A percentile compares a stretch with the other conserved stretches of the same genome.
These are phyloP conservation scores for Colletotrichum camelliae DNA, from an alignment of 2,329 filamentous ascomycete species.

Conservation along the genomic window DNA sequence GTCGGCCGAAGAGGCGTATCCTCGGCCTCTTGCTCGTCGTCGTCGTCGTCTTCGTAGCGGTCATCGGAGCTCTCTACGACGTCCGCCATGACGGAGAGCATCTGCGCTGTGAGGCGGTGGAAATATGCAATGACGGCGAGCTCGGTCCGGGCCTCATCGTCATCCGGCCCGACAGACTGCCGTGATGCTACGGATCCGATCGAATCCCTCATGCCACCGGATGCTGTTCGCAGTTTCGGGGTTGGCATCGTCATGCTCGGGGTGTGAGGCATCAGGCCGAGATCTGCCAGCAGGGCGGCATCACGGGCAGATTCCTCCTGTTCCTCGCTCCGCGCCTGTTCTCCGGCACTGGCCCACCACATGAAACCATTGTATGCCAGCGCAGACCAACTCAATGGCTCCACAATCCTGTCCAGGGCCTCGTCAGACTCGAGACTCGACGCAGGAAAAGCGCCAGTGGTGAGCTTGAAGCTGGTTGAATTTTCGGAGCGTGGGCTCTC, in stretches of 20 bases:
- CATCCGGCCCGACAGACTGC: conserved; percentile 24
- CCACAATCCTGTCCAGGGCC: conserved; percentile 60
- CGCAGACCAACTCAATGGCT: conserved; percentile 72
- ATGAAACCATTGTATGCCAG: conserved; percentile 84
- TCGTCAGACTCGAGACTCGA: conserved; percentile 46
- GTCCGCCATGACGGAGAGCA: conserved; percentile 67
- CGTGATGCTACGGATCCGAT: conserved; percentile 45
- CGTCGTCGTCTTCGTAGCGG: conserved; percentile 44
- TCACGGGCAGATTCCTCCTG: conserved; percentile 63
- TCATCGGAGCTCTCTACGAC: conserved; percentile 58
- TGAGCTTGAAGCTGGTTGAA: conserved; percentile 23
- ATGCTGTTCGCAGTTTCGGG: conserved; percentile 27
- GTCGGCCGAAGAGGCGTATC: conserved; percentile 29
- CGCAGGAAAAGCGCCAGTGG: conserved; percentile 14
- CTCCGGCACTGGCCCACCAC: conserved; percentile 89
- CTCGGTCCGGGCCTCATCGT: conserved; percentile 59
- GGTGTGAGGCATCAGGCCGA: conserved; percentile 29
- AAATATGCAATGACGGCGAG: conserved; percentile 82
- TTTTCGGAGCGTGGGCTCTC: conserved; percentile 32
- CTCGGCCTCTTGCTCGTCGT: conserved; percentile 32
- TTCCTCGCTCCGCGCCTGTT: conserved; percentile 67
- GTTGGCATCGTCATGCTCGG: conserved; percentile 32
- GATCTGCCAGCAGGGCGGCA: conserved; percentile 59
- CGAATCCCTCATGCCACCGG: conserved; percentile 45
- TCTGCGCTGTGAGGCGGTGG: conserved; percentile 73